phyloP scores from a whole-genome alignment of 257 asterid species.

The Capsicum baccatum region DNA sequence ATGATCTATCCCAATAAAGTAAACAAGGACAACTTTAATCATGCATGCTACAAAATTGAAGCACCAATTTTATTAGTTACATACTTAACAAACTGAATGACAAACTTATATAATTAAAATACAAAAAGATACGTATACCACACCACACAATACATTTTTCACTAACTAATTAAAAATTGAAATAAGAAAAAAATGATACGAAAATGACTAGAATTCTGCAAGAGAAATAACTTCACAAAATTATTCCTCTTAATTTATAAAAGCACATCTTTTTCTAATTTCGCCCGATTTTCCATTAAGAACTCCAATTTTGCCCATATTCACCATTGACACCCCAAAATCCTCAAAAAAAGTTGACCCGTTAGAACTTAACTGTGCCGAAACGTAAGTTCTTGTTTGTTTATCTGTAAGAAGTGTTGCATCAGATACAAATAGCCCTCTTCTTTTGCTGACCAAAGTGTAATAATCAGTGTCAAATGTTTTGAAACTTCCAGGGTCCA shows the following conservation, averaged over 20 bases:
- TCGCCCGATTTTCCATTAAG: conserved; percentile 36
- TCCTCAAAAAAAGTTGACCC: conserved; percentile 48
- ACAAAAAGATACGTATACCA: not conserved
- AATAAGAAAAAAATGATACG: not conserved
- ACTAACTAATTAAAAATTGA: not conserved
- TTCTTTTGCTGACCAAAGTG: conserved; percentile 37
- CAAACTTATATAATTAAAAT: not conserved
- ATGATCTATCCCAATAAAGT: not conserved
- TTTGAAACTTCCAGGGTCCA: conserved; percentile 46
- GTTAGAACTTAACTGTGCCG: conserved; percentile 25
- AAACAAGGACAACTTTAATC: not conserved
- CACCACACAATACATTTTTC: not conserved
- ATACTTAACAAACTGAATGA: not conserved
- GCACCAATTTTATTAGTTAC: not conserved
- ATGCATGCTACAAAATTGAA: not conserved
- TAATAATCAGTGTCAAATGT: conserved; percentile 42
- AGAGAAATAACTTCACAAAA: conserved; percentile 5
- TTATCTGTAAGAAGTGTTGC: conserved; percentile 42
- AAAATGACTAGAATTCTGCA: not conserved
- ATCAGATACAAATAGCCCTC: conserved; percentile 51
- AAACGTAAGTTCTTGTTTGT: conserved; percentile 46
- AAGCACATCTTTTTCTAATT: conserved; percentile 45
- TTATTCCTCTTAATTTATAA: conserved; percentile 9
- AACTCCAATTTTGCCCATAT: conserved; percentile 22
- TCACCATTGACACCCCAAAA: conserved; percentile 54